A percentile compares a stretch with the other conserved stretches of the same genome.
Conservation (phyloP, 371 early-diverging fungal genomes). For the Mortierella sp. region DNA sequence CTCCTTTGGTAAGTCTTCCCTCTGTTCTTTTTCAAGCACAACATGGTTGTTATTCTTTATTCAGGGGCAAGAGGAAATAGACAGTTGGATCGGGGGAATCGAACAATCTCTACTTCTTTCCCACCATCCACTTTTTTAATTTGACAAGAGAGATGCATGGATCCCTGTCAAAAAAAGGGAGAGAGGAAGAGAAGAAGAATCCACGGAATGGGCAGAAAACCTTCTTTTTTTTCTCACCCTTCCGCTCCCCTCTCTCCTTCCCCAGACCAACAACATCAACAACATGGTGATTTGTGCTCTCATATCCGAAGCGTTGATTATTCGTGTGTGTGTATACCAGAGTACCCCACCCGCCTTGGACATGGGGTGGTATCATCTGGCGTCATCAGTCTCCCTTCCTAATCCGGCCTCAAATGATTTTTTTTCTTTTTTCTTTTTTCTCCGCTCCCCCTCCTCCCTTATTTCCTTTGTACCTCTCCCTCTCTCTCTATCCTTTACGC, state of each 20-base stretch:
- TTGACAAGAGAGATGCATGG: not conserved
- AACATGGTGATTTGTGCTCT: not conserved
- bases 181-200: not conserved
- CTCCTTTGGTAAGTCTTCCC: conserved; percentile 60
- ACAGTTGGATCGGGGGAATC: not conserved
- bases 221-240: conserved; percentile 8
- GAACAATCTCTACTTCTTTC: not conserved
- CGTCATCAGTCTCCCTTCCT: conserved; percentile 30
- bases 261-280: conserved; percentile 2
- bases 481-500: not conserved
- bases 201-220: not conserved
- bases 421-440: not conserved
- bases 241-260: not conserved
- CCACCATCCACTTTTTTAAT: not conserved
- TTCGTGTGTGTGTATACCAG: not conserved
- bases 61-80: not conserved
- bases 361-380: conserved; percentile 45
- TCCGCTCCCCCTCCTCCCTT: not conserved
- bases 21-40: not conserved
- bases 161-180: not conserved
- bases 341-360: not conserved
- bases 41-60: not conserved
- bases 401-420: not conserved
- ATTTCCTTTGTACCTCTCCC: too few relatives aligned
- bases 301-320: not conserved